Percentiles rank a stretch among this genome's conserved stretches.
These are phyloP conservation scores for Xylaria bambusicola DNA, from an alignment of 495 filamentous ascomycete genomes.

Conservation along the genomic window DNA sequence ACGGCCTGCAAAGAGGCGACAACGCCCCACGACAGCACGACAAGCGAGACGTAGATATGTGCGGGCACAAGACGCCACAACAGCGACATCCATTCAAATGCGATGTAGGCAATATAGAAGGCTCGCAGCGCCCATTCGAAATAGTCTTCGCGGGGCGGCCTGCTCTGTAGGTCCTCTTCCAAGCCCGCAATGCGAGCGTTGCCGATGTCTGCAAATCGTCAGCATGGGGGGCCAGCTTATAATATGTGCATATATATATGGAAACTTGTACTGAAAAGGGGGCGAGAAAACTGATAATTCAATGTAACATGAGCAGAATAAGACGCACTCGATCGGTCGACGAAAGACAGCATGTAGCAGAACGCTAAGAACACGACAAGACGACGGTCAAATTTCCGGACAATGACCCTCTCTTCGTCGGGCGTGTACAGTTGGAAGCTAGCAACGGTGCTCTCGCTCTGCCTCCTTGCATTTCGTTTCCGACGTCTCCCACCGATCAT, in stretches of 20 bases:
- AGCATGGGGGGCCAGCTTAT: too few relatives aligned
- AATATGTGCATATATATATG: too few relatives aligned
- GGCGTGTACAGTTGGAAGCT: constrained; percentile 68
- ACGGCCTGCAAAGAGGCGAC: constrained; percentile 73
- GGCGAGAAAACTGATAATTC: neutral
- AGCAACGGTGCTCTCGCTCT: constrained; percentile 43
- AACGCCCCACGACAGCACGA: constrained; percentile 69
- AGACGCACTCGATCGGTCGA: constrained; percentile 73
- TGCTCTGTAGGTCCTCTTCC: constrained; percentile 61
- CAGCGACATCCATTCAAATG: constrained; percentile 72
- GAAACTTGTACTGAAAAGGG: neutral
- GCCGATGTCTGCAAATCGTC: constrained; percentile 62
- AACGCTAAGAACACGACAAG: constrained; percentile 79
- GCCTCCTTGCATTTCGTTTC: neutral
- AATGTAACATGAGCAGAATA: neutral
- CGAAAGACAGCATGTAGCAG: constrained; percentile 79
- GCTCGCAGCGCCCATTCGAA: constrained; percentile 80
- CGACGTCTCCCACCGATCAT: constrained; percentile 3
- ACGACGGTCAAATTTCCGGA: constrained; percentile 71
- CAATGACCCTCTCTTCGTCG: constrained; percentile 72
- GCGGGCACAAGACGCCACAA: constrained; percentile 71
- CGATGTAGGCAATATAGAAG: constrained; percentile 71
- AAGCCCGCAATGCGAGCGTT: constrained; percentile 78
- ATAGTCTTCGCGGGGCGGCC: constrained; percentile 64
- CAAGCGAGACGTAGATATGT: constrained; percentile 61